Conservation (phyloP, 305 asterid species). For the Plantago coronopus region DNA sequence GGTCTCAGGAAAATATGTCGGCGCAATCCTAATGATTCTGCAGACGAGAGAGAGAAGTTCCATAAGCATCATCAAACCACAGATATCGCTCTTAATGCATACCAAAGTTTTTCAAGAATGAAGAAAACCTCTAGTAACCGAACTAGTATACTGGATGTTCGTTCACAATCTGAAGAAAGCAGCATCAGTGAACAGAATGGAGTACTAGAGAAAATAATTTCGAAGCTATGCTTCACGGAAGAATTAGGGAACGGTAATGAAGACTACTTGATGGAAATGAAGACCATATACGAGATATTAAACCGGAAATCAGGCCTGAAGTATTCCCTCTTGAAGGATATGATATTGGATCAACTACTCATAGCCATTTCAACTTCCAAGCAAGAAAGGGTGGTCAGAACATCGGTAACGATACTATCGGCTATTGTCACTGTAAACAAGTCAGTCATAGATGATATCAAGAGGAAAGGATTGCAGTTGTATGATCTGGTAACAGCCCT, state of each 20-base stretch:
- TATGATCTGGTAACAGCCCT: constrained; percentile 77
- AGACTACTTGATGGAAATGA: constrained; percentile 59
- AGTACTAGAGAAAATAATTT: constrained; percentile 59
- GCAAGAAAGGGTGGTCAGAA: constrained; percentile 62
- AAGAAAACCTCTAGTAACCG: constrained; percentile 38
- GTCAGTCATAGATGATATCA: constrained; percentile 60
- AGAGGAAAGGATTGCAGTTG: constrained; percentile 67
- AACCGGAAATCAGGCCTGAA: constrained; percentile 58
- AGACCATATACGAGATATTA: constrained; percentile 55
- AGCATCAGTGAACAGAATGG: constrained; percentile 43
- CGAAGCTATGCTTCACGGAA: constrained; percentile 69
- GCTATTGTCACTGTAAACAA: constrained; percentile 55
- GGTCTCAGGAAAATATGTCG: constrained; percentile 24
- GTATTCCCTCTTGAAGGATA: constrained; percentile 71
- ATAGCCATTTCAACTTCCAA: constrained; percentile 65
- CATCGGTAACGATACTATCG: constrained; percentile 67
- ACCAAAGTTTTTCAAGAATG: constrained; percentile 30
- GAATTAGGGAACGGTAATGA: constrained; percentile 37
- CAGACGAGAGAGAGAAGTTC: constrained; percentile 24
- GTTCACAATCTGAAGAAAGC: constrained; percentile 35
- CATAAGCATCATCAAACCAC: constrained; percentile 22
- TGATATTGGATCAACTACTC: constrained; percentile 72
- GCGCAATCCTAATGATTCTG: constrained; percentile 8
- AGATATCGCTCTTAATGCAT: constrained; percentile 20
- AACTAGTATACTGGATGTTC: constrained; percentile 27